Evolutionary conservation across 2,329 filamentous ascomycete genomes (phyloP).

Genomic region (Cladophialophora yegresii): DNA sequence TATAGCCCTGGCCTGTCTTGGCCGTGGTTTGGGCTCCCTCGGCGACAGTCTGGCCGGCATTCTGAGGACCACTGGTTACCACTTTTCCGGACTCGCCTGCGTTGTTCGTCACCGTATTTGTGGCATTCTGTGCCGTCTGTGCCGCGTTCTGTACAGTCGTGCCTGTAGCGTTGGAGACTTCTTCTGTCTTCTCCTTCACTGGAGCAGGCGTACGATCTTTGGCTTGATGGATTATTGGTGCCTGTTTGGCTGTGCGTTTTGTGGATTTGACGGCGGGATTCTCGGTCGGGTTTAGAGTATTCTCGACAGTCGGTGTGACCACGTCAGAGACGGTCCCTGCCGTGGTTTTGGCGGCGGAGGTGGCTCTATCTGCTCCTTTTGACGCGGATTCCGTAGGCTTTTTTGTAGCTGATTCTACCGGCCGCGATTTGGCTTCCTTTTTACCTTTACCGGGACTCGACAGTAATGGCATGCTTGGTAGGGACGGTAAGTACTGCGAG

Average conservation of each 20-base stretch:
- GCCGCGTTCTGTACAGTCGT: conserved; percentile 30
- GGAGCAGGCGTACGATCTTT: conserved; percentile 27
- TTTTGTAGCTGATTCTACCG: conserved; percentile 5
- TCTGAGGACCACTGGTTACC: neutral
- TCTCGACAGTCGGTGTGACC: conserved; percentile 30
- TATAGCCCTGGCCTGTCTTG: conserved; percentile 31
- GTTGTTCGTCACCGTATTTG: conserved; percentile 23
- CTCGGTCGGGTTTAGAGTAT: conserved; percentile 30
- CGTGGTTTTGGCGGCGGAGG: conserved; percentile 27
- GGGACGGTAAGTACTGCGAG: conserved; percentile 32
- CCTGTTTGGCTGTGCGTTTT: conserved; percentile 19
- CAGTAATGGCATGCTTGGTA: conserved; percentile 29
- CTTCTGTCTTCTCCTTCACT: conserved; percentile 18
- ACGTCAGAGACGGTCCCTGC: conserved; percentile 28
- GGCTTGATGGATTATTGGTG: conserved; percentile 33
- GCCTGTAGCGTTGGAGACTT: conserved; percentile 22
- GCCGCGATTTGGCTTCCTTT: conserved; percentile 38
- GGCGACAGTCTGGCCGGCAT: neutral
- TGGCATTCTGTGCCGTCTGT: conserved; percentile 22
- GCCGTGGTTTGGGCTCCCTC: neutral
- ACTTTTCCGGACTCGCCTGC: conserved; percentile 23
- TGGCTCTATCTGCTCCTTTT: conserved; percentile 20
- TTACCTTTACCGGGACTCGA: conserved; percentile 21
- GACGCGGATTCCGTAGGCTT: conserved; percentile 24
- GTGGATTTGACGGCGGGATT: conserved; percentile 33